Evolutionary conservation across 495 filamentous ascomycete genomes (phyloP), one percentile per base, ranked within the genome.

Genomic region (Aspergillus baeticus): DNA sequence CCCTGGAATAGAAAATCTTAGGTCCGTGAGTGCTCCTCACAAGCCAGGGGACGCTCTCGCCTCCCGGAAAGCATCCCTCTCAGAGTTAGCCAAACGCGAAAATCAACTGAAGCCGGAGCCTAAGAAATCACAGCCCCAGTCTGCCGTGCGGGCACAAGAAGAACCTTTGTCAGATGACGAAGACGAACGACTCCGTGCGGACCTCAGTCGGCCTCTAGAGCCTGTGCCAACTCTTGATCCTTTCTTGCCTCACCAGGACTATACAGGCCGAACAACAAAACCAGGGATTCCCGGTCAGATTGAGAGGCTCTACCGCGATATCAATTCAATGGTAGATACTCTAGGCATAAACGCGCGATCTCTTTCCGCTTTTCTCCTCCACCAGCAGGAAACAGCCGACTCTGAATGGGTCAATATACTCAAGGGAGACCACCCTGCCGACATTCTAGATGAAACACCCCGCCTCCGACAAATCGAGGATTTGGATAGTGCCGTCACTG

Each of bases 311-410:
- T 98, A 92, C 71, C 81, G 90, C 13, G 95, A 97, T 60, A 90
- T 96, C 62, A 98, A 98, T 68, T 89, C 88, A 11, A 99, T 98
- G 94, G 82, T 98, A 23, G 92, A 97, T 64, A 92, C 89, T 2
- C 70, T 97, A 17, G 95, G 92, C 6, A 78, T 98, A 31, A 97
- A 97, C 68, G 85, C 88, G 22, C 85, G 90, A 5, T 82, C 86
- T 10, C 69, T 99, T 22, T 74, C 84, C 42, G 80, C 82, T 0
- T 99, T 90, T 65, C 78, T 90, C 29, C 67, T 81, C 31, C 73
- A 73, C 48, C 77, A 84, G 51, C 78, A 85, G 51, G 66, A 67
- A 2, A 71, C 78, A 36, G 73, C 84, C 41, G 78, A 88, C 54
- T 79, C 95, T 11, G 60, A 67, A 23, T 73, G 65, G 67, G 51